Conservation (phyloP, 768 basidiomycete genomes). For the Clitopilus passeckerianus region DNA sequence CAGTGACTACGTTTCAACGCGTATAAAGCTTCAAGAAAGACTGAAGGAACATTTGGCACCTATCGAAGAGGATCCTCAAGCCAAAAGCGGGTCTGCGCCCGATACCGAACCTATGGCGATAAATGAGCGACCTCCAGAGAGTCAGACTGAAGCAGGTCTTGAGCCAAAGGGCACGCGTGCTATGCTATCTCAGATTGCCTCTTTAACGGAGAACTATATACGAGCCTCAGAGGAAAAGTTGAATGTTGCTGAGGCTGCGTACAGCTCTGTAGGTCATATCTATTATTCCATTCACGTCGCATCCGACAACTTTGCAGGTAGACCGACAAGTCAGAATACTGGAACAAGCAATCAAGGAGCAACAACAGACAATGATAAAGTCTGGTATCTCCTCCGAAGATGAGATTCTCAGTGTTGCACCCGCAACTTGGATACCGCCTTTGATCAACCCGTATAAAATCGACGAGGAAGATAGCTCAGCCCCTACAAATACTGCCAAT, state of each 20-base stretch:
- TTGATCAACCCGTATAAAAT: background rate
- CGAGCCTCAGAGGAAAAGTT: conserved; percentile 74
- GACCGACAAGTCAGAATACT: conserved; percentile 76
- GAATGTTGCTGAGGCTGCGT: conserved; percentile 64
- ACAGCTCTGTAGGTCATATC: conserved; percentile 53
- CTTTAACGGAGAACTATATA: conserved; percentile 53
- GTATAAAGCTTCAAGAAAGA: background rate
- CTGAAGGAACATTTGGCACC: background rate
- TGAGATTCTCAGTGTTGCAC: background rate
- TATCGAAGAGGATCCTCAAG: background rate
- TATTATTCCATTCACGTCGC: background rate
- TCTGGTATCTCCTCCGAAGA: background rate
- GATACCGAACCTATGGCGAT: background rate
- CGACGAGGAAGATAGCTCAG: background rate
- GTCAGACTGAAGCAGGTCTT: background rate
- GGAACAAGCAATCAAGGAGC: conserved; percentile 57
- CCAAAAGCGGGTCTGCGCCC: background rate
- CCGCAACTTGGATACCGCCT: background rate
- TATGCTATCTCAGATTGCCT: conserved; percentile 54
- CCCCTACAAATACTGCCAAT: conserved; percentile 14
- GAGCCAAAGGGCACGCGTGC: conserved; percentile 34
- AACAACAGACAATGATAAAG: conserved; percentile 16
- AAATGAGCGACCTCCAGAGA: background rate
- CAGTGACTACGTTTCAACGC: background rate
- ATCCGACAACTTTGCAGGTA: conserved; percentile 39